Conservation (phyloP, 176 grass and related monocot genomes). For the barley (Hordeum vulgare) region MorexV3_pseudomolecules_assembly NC_058518.1:446834001-446834500, state of each 20-base stretch:
- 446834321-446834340: not conserved
- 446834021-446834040: no score
- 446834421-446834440: constrained; percentile 11
- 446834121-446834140: no score
- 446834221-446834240: no score
- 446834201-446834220: no score
- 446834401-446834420: constrained; percentile 14
- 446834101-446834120: no score
- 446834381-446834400: not conserved
- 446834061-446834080: no score
- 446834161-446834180: no score
- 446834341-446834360: constrained; percentile 30
- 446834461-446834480: not conserved
- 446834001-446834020: no score
- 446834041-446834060: no score
- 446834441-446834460: not conserved
- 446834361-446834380: constrained; percentile 1
- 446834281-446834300: not conserved
- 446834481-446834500: not conserved
- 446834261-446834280: not conserved
- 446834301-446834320: not conserved
- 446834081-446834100: no score
- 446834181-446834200: no score
- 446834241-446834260: not conserved
- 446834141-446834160: no score